Base-by-base conservation (phyloP, 768 basidiomycete genomes). In the Phlebiopsis gigantea region DNA sequence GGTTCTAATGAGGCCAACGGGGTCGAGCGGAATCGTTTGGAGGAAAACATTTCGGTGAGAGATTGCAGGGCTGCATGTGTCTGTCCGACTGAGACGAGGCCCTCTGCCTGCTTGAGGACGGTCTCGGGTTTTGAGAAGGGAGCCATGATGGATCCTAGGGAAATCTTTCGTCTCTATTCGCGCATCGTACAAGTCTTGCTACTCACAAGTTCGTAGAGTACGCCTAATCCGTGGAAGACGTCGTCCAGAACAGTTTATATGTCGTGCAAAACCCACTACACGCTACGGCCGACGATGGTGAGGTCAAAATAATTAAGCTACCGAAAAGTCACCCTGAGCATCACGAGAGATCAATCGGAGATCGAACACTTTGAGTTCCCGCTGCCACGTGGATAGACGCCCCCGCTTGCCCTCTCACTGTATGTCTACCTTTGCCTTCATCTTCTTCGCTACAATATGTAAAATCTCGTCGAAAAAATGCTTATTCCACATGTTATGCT, bases 1-100 rank as follows among this genome's bases (percentile, higher is more conserved):
- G 97, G 97, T 70, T 98, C 96, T 47, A 98, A 83, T 3, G 90
- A 84, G 2, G 84, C 76, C 24, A 98, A 75, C 0, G 95, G 90
- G 0, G 95, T 98, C 41, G 89, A 86, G 62, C 94, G 83, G 78
- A 98, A 98, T 49, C 91, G 87, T 76, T 98, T 98, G 19, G 90
- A 90, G 29, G 85, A 78, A 72, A 96, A 93, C 84, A 95, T 90
- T 69, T 96, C 93, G 1, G 92, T 86, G 63, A 96, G 79, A 5
- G 89, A 89, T 67, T 93, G 90, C 12, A 95, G 82, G 6, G 93
- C 93, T 4, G 93, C 93, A 69, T 90, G 88, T 0, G 84, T 86
- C 75, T 95, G 93, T 25, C 90, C 89, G 65, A 95, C 93, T 57
- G 90, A 90, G 65, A 96, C 85, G 55, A 96, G 90, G 57, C 93